Conservation (phyloP, 169 alveolate genomes). For the Cyclospora cayetanensis region DNA sequence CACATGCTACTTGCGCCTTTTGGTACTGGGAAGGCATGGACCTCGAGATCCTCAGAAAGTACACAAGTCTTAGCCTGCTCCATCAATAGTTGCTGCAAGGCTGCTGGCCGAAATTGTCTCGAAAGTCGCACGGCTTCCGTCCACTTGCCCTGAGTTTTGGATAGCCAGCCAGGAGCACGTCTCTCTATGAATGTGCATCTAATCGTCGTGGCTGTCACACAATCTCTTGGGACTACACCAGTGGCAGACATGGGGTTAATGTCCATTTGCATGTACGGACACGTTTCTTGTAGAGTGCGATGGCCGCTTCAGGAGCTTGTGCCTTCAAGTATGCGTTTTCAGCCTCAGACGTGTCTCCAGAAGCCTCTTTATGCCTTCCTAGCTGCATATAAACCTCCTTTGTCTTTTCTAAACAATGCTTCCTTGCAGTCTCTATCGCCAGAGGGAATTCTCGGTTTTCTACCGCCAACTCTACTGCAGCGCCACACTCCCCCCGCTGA, state of each 20-base stretch:
- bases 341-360: background rate
- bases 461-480: slow-evolving; percentile 11
- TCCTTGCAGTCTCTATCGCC: background rate
- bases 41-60: slow-evolving; percentile 13
- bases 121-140: background rate
- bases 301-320: background rate
- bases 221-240: background rate
- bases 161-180: background rate
- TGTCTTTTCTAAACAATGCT: background rate
- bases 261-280: background rate
- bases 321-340: background rate
- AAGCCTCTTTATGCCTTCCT: slow-evolving; percentile 16
- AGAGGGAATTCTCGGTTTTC: background rate
- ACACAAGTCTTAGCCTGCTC: slow-evolving; percentile 6
- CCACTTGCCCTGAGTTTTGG: slow-evolving; percentile 32
- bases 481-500: slow-evolving; percentile 5
- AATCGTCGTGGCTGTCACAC: background rate
- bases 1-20: too few relatives aligned
- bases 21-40: too few relatives aligned
- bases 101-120: background rate
- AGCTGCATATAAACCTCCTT: slow-evolving; percentile 11
- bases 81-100: slow-evolving; percentile 11
- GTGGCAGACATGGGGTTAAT: background rate
- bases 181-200: background rate
- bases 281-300: background rate